Percentiles rank a stretch among this genome's conserved stretches.
These are phyloP conservation scores for Cyclotella choctawhatcheeana DNA, from an alignment of 108 stramenopile genomes.

Conservation along the genomic window DNA sequence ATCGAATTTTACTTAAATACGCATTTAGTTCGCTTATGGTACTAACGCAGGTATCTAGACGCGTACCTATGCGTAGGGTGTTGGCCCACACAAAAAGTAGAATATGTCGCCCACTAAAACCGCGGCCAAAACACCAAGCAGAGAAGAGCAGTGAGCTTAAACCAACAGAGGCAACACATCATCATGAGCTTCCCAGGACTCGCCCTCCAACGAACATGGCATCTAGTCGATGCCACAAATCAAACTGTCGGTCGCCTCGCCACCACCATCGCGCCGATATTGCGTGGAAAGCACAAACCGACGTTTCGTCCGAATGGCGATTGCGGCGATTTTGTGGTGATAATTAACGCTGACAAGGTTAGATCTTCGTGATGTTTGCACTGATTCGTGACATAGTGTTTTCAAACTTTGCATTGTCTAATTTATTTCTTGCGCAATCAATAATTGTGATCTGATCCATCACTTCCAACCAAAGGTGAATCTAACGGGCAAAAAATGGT, in stretches of 20 bases:
- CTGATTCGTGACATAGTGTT: not conserved
- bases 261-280: conserved; percentile 83
- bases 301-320: conserved; percentile 92
- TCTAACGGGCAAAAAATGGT: conserved; percentile 93
- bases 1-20: too few species aligned
- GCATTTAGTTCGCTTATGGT: too few species aligned
- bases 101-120: too few species aligned
- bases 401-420: too few species aligned
- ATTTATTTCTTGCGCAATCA: too few species aligned
- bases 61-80: too few species aligned
- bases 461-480: conserved; percentile 58
- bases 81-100: too few species aligned
- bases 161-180: too few species aligned
- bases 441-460: too few species aligned
- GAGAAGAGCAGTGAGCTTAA: too few species aligned
- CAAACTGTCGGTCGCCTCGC: conserved; percentile 96
- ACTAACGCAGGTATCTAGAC: too few species aligned
- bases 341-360: conserved; percentile 93
- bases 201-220: conserved; percentile 87
- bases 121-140: too few species aligned
- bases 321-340: conserved; percentile 94
- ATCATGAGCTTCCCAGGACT: conserved; percentile 83
- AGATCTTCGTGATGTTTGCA: not conserved
- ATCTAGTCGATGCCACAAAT: conserved; percentile 87
- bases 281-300: conserved; percentile 96